phyloP scores from a whole-genome alignment of 768 basidiomycete genomes.

The Paxillus rubicundulus region DNA sequence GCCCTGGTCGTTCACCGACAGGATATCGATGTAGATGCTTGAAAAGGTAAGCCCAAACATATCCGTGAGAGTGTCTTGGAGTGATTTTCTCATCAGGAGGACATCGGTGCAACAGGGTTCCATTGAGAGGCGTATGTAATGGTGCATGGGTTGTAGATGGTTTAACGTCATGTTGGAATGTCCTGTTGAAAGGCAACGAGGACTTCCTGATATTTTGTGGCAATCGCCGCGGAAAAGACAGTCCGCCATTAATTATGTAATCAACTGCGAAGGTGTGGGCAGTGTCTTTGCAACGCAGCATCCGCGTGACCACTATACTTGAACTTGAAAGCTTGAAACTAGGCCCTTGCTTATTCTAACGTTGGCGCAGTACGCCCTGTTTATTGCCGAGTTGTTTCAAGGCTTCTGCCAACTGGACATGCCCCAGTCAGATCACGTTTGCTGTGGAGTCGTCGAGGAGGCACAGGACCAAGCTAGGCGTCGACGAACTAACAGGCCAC shows the following conservation, averaged over 20 bases:
- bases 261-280: not conserved
- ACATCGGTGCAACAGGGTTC: constrained; percentile 34
- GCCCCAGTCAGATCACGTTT: constrained; percentile 19
- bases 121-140: constrained; percentile 24
- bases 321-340: not conserved
- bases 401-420: constrained; percentile 5
- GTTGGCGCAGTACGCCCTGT: not conserved
- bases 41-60: constrained; percentile 54
- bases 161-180: constrained; percentile 10
- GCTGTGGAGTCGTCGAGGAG: constrained; percentile 56
- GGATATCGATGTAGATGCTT: constrained; percentile 53
- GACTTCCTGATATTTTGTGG: not conserved
- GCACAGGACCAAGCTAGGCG: constrained; percentile 39
- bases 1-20: constrained; percentile 42
- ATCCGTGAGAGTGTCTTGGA: constrained; percentile 55
- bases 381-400: not conserved
- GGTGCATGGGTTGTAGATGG: constrained; percentile 21
- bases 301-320: not conserved
- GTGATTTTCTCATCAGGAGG: constrained; percentile 48
- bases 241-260: constrained; percentile 21
- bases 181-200: constrained; percentile 6
- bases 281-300: not conserved
- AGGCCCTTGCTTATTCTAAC: not conserved
- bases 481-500: constrained; percentile 43
- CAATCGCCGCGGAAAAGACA: not conserved